Evolutionary conservation across 2,329 filamentous ascomycete species (phyloP).

Genomic region (Aspergillus sp.): DNA sequence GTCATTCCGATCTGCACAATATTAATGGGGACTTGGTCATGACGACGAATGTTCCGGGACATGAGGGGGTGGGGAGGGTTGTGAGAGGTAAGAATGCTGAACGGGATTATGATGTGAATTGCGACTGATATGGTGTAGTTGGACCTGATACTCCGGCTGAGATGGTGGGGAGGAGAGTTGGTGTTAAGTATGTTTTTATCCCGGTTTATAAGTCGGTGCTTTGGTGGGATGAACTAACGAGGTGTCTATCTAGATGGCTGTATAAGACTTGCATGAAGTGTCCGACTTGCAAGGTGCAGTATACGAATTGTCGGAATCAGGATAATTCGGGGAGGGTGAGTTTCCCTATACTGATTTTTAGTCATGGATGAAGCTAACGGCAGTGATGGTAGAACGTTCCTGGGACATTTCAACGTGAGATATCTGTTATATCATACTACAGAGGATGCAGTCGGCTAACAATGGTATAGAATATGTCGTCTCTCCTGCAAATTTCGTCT

Average conservation of each 20-base stretch:
- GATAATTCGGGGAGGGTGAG: conserved; percentile 14
- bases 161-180: not conserved
- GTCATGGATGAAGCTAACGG: not conserved
- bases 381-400: conserved; percentile 10
- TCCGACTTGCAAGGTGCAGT: conserved; percentile 14
- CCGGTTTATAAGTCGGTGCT: not conserved
- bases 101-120: not conserved
- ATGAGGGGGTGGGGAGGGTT: conserved; percentile 43
- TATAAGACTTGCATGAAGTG: conserved; percentile 15
- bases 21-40: conserved; percentile 35
- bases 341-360: not conserved
- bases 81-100: conserved; percentile 15
- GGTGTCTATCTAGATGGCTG: conserved; percentile 10
- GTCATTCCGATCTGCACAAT: conserved; percentile 43
- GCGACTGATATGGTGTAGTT: not conserved
- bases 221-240: not conserved
- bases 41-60: conserved; percentile 41
- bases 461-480: conserved; percentile 12
- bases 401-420: conserved; percentile 15
- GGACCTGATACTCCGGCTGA: not conserved
- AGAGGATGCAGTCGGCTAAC: not conserved
- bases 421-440: not conserved
- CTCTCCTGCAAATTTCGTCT: conserved; percentile 13
- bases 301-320: conserved; percentile 17
- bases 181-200: not conserved